Percentiles rank a stretch among this genome's conserved stretches.
Conservation (phyloP, 1,139 yeast species). For the Petasospora fabianii region DNA sequence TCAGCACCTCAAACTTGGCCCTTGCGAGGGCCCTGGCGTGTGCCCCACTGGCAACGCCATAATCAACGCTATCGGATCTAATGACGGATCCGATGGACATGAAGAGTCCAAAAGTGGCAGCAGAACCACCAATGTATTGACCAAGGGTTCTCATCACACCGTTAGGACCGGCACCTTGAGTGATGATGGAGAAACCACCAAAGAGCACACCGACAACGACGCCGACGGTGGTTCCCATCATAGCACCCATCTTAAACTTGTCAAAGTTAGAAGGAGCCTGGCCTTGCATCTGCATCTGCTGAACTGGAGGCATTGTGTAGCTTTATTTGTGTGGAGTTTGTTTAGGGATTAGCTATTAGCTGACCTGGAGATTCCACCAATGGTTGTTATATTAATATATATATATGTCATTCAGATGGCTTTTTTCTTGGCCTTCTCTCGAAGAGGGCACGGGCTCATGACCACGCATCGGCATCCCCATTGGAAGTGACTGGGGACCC, state of each 20-base stretch:
- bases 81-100: slow-evolving; percentile 95
- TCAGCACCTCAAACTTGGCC: slow-evolving; percentile 24
- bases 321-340: background rate
- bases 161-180: slow-evolving; percentile 97
- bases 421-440: no score
- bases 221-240: slow-evolving; percentile 97
- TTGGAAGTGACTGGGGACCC: no score
- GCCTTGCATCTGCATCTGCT: slow-evolving; percentile 58
- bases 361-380: no score
- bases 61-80: slow-evolving; percentile 55
- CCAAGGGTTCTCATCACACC: slow-evolving; percentile 97
- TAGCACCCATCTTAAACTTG: slow-evolving; percentile 95
- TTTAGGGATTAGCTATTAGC: no score
- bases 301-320: slow-evolving; percentile 86
- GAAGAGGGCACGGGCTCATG: no score
- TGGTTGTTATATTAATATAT: no score
- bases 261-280: slow-evolving; percentile 91
- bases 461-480: no score
- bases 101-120: slow-evolving; percentile 92
- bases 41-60: slow-evolving; percentile 17
- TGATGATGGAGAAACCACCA: slow-evolving; percentile 88
- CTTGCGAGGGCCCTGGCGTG: slow-evolving; percentile 26
- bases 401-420: no score
- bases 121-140: slow-evolving; percentile 94
- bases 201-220: slow-evolving; percentile 93